A percentile compares a stretch with the other conserved stretches of the same genome.
Conservation (phyloP, 2,329 filamentous ascomycete species). For the Aureobasidium musti region DNA sequence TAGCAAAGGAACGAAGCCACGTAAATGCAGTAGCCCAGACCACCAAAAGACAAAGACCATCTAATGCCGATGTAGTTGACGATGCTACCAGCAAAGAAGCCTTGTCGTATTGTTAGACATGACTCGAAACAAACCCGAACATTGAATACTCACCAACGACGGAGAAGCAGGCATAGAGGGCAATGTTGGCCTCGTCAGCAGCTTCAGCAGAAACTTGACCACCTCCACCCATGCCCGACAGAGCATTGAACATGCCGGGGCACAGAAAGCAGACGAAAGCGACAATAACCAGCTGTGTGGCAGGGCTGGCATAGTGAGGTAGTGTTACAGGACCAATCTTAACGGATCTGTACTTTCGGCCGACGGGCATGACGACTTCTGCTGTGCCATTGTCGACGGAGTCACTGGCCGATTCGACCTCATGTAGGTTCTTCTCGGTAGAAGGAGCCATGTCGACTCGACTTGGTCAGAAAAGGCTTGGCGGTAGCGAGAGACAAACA, state of each 20-base stretch:
- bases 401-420: conserved; percentile 28
- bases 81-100: conserved; percentile 68
- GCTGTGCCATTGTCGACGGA: conserved; percentile 30
- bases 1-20: conserved; percentile 70
- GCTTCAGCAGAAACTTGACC: conserved; percentile 51
- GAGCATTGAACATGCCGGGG: conserved; percentile 57
- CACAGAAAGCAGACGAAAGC: conserved; percentile 58
- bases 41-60: conserved; percentile 68
- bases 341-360: conserved; percentile 52
- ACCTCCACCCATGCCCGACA: conserved; percentile 55
- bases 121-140: neutral
- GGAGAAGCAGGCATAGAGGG: conserved; percentile 71
- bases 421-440: conserved; percentile 32
- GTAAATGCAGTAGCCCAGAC: conserved; percentile 76
- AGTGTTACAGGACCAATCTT: conserved; percentile 47
- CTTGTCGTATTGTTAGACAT: neutral
- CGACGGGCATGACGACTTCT: conserved; percentile 43
- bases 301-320: conserved; percentile 54
- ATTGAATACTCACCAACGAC: conserved; percentile 48
- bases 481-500: neutral
- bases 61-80: conserved; percentile 75
- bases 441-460: conserved; percentile 30
- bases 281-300: conserved; percentile 52
- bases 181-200: conserved; percentile 67
- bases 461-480: neutral